Conservation (phyloP, 768 basidiomycete genomes). For the Psilocybe sp. region DNA sequence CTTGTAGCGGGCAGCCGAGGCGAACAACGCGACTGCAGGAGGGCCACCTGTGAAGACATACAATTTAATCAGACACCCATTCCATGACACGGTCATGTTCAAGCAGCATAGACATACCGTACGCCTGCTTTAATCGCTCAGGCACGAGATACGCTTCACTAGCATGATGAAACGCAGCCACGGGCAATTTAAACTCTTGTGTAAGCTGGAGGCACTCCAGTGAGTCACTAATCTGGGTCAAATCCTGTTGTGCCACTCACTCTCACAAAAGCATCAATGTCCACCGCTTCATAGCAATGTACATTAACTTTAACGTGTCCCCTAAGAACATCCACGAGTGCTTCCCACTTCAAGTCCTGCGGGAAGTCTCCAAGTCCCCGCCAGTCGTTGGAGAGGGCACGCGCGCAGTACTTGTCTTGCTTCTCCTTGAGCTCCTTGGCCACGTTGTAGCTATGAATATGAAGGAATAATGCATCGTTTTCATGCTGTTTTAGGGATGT, state of each 20-base stretch:
- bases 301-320: constrained; percentile 71
- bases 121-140: constrained; percentile 67
- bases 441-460: constrained; percentile 63
- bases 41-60: constrained; percentile 52
- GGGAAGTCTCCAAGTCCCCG: constrained; percentile 56
- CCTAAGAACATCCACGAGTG: constrained; percentile 73
- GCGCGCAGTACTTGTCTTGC: constrained; percentile 67
- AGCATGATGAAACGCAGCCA: constrained; percentile 78
- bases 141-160: constrained; percentile 84
- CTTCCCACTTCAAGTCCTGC: constrained; percentile 74
- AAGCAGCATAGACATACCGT: constrained; percentile 40
- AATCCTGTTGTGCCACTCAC: constrained; percentile 35
- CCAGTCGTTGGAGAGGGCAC: constrained; percentile 47
- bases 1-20: constrained; percentile 60
- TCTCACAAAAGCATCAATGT: constrained; percentile 70
- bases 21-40: constrained; percentile 80
- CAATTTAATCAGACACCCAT: too few relatives aligned
- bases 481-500: too few relatives aligned
- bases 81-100: too few relatives aligned
- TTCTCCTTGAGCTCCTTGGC: constrained; percentile 63
- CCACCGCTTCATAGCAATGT: constrained; percentile 61
- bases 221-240: not conserved
- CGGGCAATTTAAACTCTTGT: constrained; percentile 81
- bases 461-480: too few relatives aligned
- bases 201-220: constrained; percentile 46